A percentile compares a stretch with the other conserved stretches of the same genome.
Conservation (phyloP, 2,329 filamentous ascomycete genomes). For the Talaromyces pinophilus region DNA sequence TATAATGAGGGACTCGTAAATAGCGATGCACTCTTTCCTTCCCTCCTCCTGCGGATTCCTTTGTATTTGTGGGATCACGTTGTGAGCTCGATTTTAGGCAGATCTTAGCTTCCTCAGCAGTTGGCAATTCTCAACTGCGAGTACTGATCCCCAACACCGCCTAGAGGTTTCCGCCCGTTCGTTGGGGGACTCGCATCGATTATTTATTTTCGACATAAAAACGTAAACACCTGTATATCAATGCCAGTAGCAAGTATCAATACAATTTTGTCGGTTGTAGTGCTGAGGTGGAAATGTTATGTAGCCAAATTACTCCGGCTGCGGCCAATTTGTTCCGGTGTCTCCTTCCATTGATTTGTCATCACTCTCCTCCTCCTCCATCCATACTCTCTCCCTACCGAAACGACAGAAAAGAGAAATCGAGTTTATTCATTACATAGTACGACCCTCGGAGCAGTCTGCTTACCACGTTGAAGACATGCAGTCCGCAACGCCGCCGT, state of each 20-base stretch:
- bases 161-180: no score
- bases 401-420: not conserved
- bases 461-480: not conserved
- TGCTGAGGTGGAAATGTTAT: not conserved
- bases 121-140: no score
- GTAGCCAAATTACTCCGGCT: not conserved
- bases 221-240: not conserved
- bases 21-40: no score
- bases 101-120: no score
- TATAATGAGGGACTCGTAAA: no score
- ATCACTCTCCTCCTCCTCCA: not conserved
- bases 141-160: no score
- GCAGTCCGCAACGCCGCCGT: not conserved
- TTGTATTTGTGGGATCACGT: no score
- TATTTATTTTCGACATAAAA: not conserved
- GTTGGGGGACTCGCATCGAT: not conserved
- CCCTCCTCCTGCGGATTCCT: no score
- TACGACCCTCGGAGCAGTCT: not conserved
- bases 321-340: slow-evolving; percentile 3
- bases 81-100: no score
- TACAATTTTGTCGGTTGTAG: not conserved
- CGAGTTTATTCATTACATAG: no score
- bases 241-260: not conserved
- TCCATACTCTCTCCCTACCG: not conserved
- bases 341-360: not conserved